Evolutionary conservation across 2,329 filamentous ascomycete species (phyloP), one percentile per base, ranked within the genome.

Genomic region (Neocucurbitaria cava): DNA sequence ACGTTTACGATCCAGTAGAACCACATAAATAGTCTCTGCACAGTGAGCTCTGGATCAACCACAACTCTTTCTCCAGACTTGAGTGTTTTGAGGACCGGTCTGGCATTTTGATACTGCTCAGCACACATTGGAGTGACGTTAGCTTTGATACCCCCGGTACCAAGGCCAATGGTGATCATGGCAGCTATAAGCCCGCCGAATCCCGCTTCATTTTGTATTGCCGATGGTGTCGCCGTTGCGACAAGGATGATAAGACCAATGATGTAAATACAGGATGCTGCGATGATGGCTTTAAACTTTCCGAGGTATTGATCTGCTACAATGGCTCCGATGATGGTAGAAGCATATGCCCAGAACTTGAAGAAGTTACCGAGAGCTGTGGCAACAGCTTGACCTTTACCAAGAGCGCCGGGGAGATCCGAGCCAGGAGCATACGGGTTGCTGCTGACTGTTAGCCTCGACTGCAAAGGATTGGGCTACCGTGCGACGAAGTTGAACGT

Each of bases 401-500:
- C 53, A 17, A 52, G 44, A 3, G 48, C 47, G 10, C 47, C 52
- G 17, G 47, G 52, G 40, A 56, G 49, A 21, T 41, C 45, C 10
- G 56, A 56, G 5, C 44, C 38, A 36, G 52, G 46, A 3, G 46
- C 52, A 39, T 51, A 55, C 7, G 39, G 43, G 26, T 52, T 49
- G 41, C 48, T 49, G 21, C 10, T 8, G 3, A 39, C 31, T 3
- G 17, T 54, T 24, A 54, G 41, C 18, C 31, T 17, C 8, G 5
- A 17, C 3, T 17, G 31, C n/a, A 31, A 11, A 40, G 21, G 10
- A 20, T n/a, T 28, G 18, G 18, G 21, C 7, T 10, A 15, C 5
- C 3, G 9, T 10, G n/a, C 23, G 13, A 24, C 30, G 28, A 31
- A 45, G 65, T 79, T 78, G 66, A 79, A 79, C 13, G 66, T 73